Evolutionary conservation across 768 basidiomycete species (phyloP), one percentile per base, ranked within the genome.

Genomic region (Mycena chlorophos): DNA sequence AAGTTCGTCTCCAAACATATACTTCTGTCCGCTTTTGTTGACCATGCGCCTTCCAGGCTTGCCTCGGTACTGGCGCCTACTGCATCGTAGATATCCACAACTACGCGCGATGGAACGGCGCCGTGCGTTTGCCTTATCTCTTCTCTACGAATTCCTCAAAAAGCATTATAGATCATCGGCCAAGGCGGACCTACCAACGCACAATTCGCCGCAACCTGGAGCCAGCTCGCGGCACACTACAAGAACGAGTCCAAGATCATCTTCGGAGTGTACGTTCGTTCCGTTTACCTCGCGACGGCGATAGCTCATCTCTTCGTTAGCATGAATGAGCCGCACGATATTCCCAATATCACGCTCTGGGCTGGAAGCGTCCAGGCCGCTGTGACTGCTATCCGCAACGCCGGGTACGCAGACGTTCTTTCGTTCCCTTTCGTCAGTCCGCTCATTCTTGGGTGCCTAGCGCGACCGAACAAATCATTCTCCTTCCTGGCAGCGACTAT

Each of bases 241-340:
- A 71, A 71, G 30, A 49, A 61, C 58, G 66, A 83, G 63, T 25
- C 58, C 31, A 73, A 73, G 5, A 66, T 81, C 28, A 72, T 79
- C 6, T 78, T 79, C 50, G 69, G 73, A 34, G 19, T 72, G 69
- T 71, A 45, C 39, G 61, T 65, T 8, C 30, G n/a, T n/a, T n/a
- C n/a, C n/a, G n/a, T n/a, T n/a, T n/a, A n/a, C n/a, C n/a, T n/a
- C n/a, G n/a, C n/a, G n/a, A n/a, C n/a, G n/a, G n/a, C n/a, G n/a
- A n/a, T n/a, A n/a, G n/a, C n/a, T n/a, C n/a, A n/a, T n/a, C n/a
- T n/a, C n/a, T n/a, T n/a, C n/a, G n/a, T n/a, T 26, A 47, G 69
- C 40, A 83, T 85, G 83, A 85, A 85, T 60, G 84, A 85, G 63
- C 83, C 85, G 3, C 83, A 85, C 56, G 80, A 85, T 63, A 56